Evolutionary conservation across 768 basidiomycete species (phyloP).

Genomic region (Lentinula aciculospora): DNA sequence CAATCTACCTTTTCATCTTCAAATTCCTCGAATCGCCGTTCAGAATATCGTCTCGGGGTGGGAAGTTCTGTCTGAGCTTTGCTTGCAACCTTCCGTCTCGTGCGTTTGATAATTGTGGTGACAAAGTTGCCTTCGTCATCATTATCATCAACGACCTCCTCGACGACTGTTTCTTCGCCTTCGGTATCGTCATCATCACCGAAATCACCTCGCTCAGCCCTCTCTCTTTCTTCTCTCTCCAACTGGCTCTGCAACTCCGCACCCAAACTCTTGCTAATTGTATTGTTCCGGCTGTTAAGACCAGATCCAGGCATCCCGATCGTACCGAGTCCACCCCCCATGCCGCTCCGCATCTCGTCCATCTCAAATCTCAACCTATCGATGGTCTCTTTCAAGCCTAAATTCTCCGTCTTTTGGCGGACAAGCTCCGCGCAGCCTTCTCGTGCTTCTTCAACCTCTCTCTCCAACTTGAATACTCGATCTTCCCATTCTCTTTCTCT

Average conservation of each 20-base stretch:
- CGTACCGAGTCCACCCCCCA: constrained; percentile 18
- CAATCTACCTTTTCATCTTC: constrained; percentile 1
- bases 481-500: constrained; percentile 72
- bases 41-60: constrained; percentile 29
- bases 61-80: constrained; percentile 58
- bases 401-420: constrained; percentile 92
- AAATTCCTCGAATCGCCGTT: not conserved
- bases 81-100: constrained; percentile 34
- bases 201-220: constrained; percentile 25
- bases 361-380: constrained; percentile 92
- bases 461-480: constrained; percentile 63
- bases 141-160: constrained; percentile 47
- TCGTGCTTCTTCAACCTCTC: constrained; percentile 64
- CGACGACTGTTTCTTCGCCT: constrained; percentile 82
- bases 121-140: constrained; percentile 1
- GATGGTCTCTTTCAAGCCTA: constrained; percentile 92
- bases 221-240: constrained; percentile 22
- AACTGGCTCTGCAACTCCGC: constrained; percentile 54
- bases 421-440: constrained; percentile 73
- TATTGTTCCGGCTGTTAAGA: constrained; percentile 43
- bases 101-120: not conserved
- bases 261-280: constrained; percentile 69
- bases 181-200: constrained; percentile 52
- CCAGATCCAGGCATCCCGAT: constrained; percentile 33
- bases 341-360: constrained; percentile 75